A percentile compares a stretch with the other conserved stretches of the same genome.
phyloP scores from a whole-genome alignment of 2,329 filamentous ascomycete species.

The Hymenoscyphus fructigenus region DNA sequence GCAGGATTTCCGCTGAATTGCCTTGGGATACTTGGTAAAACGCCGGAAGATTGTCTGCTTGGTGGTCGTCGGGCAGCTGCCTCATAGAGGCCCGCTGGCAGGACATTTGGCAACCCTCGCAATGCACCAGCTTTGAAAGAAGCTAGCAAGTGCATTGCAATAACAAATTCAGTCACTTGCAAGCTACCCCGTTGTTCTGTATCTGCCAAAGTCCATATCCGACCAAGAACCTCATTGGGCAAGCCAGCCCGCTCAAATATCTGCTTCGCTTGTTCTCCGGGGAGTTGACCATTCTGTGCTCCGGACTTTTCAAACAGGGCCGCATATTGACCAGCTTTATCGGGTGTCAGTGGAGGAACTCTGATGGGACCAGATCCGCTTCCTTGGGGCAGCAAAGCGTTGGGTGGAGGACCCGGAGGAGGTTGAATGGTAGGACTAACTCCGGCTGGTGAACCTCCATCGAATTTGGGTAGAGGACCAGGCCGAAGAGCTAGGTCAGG shows the following conservation, averaged over 20 bases:
- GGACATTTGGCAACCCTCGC: constrained; percentile 72
- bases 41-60: constrained; percentile 40
- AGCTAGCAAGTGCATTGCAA: constrained; percentile 95
- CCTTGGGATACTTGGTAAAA: constrained; percentile 70
- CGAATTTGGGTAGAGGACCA: constrained; percentile 89
- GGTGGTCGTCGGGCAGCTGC: constrained; percentile 72
- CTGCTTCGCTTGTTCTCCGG: constrained; percentile 82
- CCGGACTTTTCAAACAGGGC: constrained; percentile 88
- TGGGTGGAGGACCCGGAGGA: constrained; percentile 43
- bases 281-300: constrained; percentile 72
- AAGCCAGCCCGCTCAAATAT: constrained; percentile 94
- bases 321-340: constrained; percentile 87
- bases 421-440: constrained; percentile 49
- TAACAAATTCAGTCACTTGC: constrained; percentile 88
- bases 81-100: constrained; percentile 86
- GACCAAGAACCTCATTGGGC: constrained; percentile 86
- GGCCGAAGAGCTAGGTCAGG: constrained; percentile 79
- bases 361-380: constrained; percentile 70
- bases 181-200: constrained; percentile 88
- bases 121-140: constrained; percentile 85
- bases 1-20: constrained; percentile 71
- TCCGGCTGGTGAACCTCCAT: constrained; percentile 58
- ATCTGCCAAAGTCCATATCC: constrained; percentile 94
- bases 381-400: constrained; percentile 52
- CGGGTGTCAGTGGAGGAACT: constrained; percentile 82